Percentiles rank a stretch among this genome's conserved stretches.
Evolutionary conservation across 768 basidiomycete species (phyloP).

Genomic region (Macrolepiota albuminosa): DNA sequence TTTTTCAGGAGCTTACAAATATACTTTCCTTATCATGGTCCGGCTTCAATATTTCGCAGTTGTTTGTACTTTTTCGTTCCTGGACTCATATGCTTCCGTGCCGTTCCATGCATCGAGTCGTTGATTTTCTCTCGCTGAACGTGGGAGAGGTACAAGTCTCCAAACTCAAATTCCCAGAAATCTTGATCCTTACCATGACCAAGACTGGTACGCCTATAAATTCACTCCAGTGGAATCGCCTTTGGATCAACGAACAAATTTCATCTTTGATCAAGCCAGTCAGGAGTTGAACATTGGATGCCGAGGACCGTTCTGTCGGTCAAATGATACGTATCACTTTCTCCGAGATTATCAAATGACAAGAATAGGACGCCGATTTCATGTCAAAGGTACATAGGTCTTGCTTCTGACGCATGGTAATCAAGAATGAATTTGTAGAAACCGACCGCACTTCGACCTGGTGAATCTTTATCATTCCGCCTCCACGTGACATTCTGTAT

Average conservation of each 20-base stretch:
- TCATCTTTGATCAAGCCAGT: not conserved
- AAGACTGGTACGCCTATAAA: not conserved
- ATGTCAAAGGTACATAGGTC: not conserved
- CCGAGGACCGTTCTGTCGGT: not conserved
- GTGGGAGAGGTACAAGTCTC: not conserved
- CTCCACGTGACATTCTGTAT: not conserved
- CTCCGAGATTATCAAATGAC: slow-evolving; percentile 3
- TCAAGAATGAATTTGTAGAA: not conserved
- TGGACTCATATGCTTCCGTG: not conserved
- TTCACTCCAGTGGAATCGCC: not conserved
- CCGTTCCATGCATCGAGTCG: not conserved
- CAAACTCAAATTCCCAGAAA: not conserved
- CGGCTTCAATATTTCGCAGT: not conserved
- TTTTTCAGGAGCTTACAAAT: not conserved
- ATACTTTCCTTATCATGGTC: not conserved
- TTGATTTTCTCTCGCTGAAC: not conserved
- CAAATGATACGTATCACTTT: not conserved
- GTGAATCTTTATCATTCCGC: not conserved
- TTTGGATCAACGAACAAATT: not conserved
- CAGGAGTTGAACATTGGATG: not conserved
- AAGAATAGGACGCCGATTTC: too few species aligned
- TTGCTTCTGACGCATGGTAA: not conserved
- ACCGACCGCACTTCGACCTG: not conserved
- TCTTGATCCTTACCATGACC: not conserved
- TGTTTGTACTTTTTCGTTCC: not conserved